Conservation (phyloP, 441 rosid genomes). For the Viola pubescens region DNA sequence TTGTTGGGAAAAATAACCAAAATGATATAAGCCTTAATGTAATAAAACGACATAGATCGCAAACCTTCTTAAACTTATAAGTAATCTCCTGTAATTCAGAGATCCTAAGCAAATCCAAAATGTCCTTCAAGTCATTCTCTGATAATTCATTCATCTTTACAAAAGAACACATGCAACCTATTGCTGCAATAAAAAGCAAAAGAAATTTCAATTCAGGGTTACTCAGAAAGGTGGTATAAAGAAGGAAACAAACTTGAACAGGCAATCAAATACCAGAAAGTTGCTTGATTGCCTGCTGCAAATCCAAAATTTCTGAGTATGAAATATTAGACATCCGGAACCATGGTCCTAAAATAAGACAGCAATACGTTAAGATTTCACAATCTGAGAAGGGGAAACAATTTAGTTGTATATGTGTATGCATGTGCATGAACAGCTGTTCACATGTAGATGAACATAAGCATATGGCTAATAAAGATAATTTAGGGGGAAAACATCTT, state of each 20-base stretch:
- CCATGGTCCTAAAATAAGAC: slow-evolving; percentile 66
- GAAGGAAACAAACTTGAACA: slow-evolving; percentile 4
- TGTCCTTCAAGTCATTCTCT: slow-evolving; percentile 36
- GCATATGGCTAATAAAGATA: no score
- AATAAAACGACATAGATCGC: background rate
- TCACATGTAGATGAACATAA: no score
- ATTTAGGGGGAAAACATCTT: no score
- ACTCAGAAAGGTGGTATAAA: slow-evolving; percentile 3
- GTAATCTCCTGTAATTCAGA: slow-evolving; percentile 63
- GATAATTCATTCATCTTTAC: slow-evolving; percentile 32
- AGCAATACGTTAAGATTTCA: background rate
- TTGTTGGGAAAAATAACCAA: no score
- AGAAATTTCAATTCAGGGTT: slow-evolving; percentile 7
- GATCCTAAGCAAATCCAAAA: slow-evolving; percentile 45
- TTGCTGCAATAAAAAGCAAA: slow-evolving; percentile 34
- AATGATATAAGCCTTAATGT: no score
- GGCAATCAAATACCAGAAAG: slow-evolving; percentile 60
- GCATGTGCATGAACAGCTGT: no score
- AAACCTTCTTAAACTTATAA: slow-evolving; percentile 47
- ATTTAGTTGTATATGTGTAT: no score
- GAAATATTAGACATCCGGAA: slow-evolving; percentile 61
- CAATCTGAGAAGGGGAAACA: no score
- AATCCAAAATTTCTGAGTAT: slow-evolving; percentile 59
- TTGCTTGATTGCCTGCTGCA: slow-evolving; percentile 43
- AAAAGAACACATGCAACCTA: slow-evolving; percentile 38